These are phyloP conservation scores for Amaranthus hypochondriacus DNA, from an alignment of 148 eudicot species.

Conservation along the genomic window DNA sequence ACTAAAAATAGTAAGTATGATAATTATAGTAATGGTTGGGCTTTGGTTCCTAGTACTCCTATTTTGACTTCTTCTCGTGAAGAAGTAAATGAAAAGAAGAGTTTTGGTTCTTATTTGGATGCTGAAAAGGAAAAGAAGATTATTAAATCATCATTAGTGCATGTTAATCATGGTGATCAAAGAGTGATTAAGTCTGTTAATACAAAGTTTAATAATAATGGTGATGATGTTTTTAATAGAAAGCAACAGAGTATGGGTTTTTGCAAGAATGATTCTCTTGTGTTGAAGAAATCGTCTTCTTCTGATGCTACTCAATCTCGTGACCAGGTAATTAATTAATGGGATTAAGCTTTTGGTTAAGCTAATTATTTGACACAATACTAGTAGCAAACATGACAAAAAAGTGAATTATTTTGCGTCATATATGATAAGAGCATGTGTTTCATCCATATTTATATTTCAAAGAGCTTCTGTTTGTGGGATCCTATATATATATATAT, in stretches of 20 bases:
- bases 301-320: slow-evolving; percentile 24
- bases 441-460: too few relatives aligned
- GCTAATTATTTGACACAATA: not conserved
- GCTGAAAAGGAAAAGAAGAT: slow-evolving; percentile 18
- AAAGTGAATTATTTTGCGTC: too few relatives aligned
- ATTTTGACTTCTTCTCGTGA: slow-evolving; percentile 4
- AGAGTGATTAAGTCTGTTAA: slow-evolving; percentile 14
- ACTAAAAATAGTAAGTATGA: not conserved
- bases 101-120: slow-evolving; percentile 25
- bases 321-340: slow-evolving; percentile 38
- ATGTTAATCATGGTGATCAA: slow-evolving; percentile 11
- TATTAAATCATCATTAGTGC: not conserved
- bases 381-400: too few relatives aligned
- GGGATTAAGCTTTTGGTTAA: not conserved
- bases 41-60: slow-evolving; percentile 26
- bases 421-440: too few relatives aligned
- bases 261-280: slow-evolving; percentile 27
- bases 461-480: too few relatives aligned
- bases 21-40: not conserved
- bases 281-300: slow-evolving; percentile 36
- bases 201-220: not conserved
- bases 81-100: slow-evolving; percentile 4
- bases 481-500: too few relatives aligned
- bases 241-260: slow-evolving; percentile 19
- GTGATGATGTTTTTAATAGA: not conserved